Base-by-base conservation (phyloP, 345 rosid species). In the Eucalyptus cloeziana region DNA sequence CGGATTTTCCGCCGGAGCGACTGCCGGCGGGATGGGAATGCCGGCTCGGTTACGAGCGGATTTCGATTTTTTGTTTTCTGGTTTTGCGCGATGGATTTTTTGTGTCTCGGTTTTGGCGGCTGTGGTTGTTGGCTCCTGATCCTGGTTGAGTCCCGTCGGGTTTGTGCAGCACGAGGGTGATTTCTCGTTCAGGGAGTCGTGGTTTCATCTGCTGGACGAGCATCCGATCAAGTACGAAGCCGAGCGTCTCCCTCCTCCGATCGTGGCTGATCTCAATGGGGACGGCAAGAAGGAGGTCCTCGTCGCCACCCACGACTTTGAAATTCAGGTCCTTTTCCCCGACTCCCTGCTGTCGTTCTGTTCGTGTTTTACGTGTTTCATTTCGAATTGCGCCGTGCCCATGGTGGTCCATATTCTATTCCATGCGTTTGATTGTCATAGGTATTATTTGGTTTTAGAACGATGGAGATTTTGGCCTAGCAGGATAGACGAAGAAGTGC, bases 111-210 rank as follows among this genome's bases (percentile, higher is more conserved):
- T 52, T 19, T 0, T 52, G 58, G 58, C 58, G 58, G 58, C 1
- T 21, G 13, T 22, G 85, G 47, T 76, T 6, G 27, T 76, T 6
- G 27, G 24, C 24, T 76, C 30, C 47, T 76, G 85, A 76, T 76
- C 85, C 85, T 40, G 85, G 85, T 54, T 51, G 71, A 45, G 44
- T n/a, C 7, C 1, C n/a, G 33, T 30, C 1, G 69, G 31, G 27
- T 13, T 6, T 15, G 37, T 76, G 52, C 88, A 98, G 99, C 99
- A 96, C 91, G 99, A 97, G 86, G 99, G 99, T 15, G 99, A 98
- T 93, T 98, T 98, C 92, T 97, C 99, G 21, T 98, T 98, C 90
- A 91, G 94, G 90, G 99, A 98, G 90, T 97, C 99, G 54, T 98
- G 99, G 99, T 92, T 94, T 71, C 99, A 96, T 89, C 88, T 97